Base-by-base conservation (phyloP, 805 yeast genomes). In the Wickerhamiella siamensis region DNA sequence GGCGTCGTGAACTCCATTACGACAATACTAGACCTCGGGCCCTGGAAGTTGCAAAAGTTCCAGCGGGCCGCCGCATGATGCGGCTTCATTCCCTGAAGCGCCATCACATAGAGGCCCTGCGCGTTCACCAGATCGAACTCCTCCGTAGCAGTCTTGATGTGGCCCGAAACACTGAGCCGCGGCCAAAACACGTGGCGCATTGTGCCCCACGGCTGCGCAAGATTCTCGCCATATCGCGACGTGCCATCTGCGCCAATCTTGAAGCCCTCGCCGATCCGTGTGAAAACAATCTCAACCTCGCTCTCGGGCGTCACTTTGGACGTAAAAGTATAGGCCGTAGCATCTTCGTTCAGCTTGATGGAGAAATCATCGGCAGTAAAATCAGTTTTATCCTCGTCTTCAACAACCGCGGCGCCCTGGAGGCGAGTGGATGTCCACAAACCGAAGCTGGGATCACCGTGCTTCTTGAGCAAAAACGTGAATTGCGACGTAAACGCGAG, bases 171-270 rank as follows among this genome's bases (percentile, higher is more conserved):
- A 17, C 62, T 47, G 60, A 86, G 79, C 60, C 97, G 74, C 48
- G 98, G 98, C 97, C 97, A 91, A 64, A 91, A 91, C 5, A 76
- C 65, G 58, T 91, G 98, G 61, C 96, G 77, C 95, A 91, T 87
- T 6, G 81, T 70, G 14, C 98, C 98, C 98, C 98, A 91, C 27
- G 97, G 97, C 47, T 81, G 75, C 31, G 68, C 71, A 14, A 70
- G 54, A 56, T 87, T 84, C 33, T 83, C 83, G 49, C 98, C 98
- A 58, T 86, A 91, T 49, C 71, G 69, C 12, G 95, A 80, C 37
- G 72, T 64, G 49, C 97, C 97, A 57, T 87, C 83, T 39, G 72
- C 70, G 54, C 97, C 98, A 52, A 88, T 80, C 62, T 86, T 83
- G 52, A 87, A 79, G 37, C 95, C 94, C 12, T 83, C 80, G 40